phyloP scores from a whole-genome alignment of 2,329 filamentous ascomycete genomes.

The Fusarium staphyleae region DNA sequence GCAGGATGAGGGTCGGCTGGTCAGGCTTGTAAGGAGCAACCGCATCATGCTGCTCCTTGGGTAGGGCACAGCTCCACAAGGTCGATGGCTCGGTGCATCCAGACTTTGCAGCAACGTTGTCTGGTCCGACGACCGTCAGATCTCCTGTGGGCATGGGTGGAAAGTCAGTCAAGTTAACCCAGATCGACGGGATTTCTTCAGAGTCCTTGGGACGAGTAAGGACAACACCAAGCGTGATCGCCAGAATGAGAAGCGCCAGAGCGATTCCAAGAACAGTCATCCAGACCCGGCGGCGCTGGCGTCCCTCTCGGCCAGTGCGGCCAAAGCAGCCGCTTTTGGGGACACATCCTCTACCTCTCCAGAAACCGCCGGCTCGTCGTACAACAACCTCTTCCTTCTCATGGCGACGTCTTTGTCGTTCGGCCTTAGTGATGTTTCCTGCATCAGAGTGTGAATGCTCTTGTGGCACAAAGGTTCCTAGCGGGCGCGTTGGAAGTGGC shows the following conservation, averaged over 20 bases:
- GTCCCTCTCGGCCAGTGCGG: conserved; percentile 66
- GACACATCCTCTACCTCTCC: conserved; percentile 71
- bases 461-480: conserved; percentile 55
- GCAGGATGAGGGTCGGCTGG: conserved; percentile 80
- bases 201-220: conserved; percentile 49
- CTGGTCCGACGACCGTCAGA: conserved; percentile 77
- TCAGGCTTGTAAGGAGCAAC: conserved; percentile 69
- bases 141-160: conserved; percentile 87
- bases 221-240: conserved; percentile 64
- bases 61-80: conserved; percentile 86
- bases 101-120: conserved; percentile 67
- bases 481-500: conserved; percentile 52
- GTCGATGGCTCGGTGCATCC: conserved; percentile 76
- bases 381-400: conserved; percentile 72
- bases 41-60: conserved; percentile 75
- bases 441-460: conserved; percentile 52
- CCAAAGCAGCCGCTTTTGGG: conserved; percentile 71
- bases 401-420: conserved; percentile 60
- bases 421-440: conserved; percentile 54
- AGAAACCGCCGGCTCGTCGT: conserved; percentile 64
- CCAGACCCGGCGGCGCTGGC: conserved; percentile 68
- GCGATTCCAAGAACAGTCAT: conserved; percentile 59
- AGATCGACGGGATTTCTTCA: conserved; percentile 56
- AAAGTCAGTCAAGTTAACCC: conserved; percentile 86
- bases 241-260: conserved; percentile 62